Percentiles rank a stretch among this genome's conserved stretches.
These are phyloP conservation scores for Eugenia klotzschiana DNA, from an alignment of 441 rosid genomes.

Conservation along the genomic window DNA sequence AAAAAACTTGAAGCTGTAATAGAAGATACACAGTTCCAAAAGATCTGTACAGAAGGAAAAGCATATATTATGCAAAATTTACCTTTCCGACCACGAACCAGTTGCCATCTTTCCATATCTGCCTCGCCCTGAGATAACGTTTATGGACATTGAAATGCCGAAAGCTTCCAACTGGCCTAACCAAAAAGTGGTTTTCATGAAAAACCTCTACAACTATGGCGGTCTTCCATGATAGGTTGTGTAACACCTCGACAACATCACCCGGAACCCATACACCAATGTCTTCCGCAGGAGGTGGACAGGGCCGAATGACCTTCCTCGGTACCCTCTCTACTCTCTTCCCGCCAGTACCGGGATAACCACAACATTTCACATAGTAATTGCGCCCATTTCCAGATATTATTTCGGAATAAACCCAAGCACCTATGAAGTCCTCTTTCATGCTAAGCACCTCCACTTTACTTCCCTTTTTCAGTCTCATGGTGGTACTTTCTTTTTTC, in stretches of 20 bases:
- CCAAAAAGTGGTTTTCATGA: constrained; percentile 20
- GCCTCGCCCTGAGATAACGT: constrained; percentile 40
- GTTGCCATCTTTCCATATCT: constrained; percentile 40
- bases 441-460: constrained; percentile 51
- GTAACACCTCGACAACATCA: constrained; percentile 49
- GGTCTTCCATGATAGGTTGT: constrained; percentile 40
- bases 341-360: not conserved
- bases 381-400: constrained; percentile 42
- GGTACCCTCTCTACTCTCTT: constrained; percentile 24
- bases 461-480: constrained; percentile 57
- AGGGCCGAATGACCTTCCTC: constrained; percentile 47
- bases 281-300: constrained; percentile 31
- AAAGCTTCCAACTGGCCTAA: constrained; percentile 32
- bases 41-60: not conserved
- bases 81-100: constrained; percentile 62
- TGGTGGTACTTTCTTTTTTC: constrained; percentile 39
- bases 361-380: constrained; percentile 26
- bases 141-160: constrained; percentile 22
- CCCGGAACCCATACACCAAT: constrained; percentile 33
- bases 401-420: constrained; percentile 49
- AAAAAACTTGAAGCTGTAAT: not conserved
- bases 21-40: not conserved
- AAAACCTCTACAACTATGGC: constrained; percentile 30
- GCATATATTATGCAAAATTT: not conserved
- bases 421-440: constrained; percentile 31